Percentiles rank a stretch among this genome's conserved stretches.
Evolutionary conservation across 768 basidiomycete genomes (phyloP).

Genomic region (Cyclocybe cylindracea): DNA sequence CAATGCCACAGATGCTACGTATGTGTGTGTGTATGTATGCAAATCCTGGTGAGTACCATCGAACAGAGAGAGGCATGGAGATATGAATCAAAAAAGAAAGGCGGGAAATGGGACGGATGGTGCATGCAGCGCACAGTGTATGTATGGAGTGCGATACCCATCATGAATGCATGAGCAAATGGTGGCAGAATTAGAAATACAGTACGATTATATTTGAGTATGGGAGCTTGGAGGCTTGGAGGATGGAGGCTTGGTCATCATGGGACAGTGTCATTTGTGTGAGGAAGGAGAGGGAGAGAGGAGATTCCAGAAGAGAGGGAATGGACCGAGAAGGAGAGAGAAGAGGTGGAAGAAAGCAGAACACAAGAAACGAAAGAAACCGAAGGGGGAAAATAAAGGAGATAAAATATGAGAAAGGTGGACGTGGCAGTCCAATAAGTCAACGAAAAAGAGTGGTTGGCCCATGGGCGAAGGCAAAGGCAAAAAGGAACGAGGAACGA

Average conservation of each 20-base stretch:
- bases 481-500: too few relatives aligned
- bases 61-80: too few relatives aligned
- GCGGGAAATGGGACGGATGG: too few relatives aligned
- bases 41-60: too few relatives aligned
- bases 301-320: not conserved
- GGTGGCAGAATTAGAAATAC: too few relatives aligned
- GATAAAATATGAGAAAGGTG: slow-evolving; percentile 3
- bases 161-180: too few relatives aligned
- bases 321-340: not conserved
- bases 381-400: slow-evolving; percentile 13
- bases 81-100: too few relatives aligned
- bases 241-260: not conserved
- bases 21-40: too few relatives aligned
- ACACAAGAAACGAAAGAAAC: slow-evolving; percentile 6
- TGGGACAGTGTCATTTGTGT: not conserved
- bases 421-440: not conserved
- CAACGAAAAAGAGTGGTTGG: too few relatives aligned
- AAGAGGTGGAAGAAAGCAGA: slow-evolving; percentile 9
- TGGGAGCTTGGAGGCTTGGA: not conserved
- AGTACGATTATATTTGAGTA: not conserved
- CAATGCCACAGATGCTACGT: too few relatives aligned
- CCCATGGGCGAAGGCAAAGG: not conserved
- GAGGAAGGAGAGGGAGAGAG: slow-evolving; percentile 5
- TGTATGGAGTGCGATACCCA: too few relatives aligned
- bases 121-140: too few relatives aligned